These are phyloP conservation scores for Amaranthus hypochondriacus DNA, from an alignment of 148 eudicot species.

Conservation along the genomic window DNA sequence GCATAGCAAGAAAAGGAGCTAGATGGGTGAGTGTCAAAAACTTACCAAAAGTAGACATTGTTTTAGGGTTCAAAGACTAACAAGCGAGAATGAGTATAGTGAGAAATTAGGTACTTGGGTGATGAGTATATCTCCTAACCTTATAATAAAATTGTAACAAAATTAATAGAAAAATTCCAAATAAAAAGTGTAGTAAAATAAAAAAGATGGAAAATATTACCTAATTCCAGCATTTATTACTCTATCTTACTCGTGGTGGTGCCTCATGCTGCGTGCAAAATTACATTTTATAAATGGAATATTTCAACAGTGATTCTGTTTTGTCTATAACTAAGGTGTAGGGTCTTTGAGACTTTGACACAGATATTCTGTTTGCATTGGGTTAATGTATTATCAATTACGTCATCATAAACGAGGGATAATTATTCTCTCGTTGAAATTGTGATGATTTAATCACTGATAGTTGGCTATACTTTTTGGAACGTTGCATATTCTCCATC, in stretches of 20 bases:
- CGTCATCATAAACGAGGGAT: slow-evolving; percentile 15
- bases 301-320: slow-evolving; percentile 26
- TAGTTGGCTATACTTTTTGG: slow-evolving; percentile 22
- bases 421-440: slow-evolving; percentile 12
- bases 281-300: slow-evolving; percentile 26
- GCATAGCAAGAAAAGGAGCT: too few relatives aligned
- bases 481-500: slow-evolving; percentile 15
- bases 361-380: slow-evolving; percentile 18
- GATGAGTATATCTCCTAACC: too few relatives aligned
- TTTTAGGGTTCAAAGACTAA: too few relatives aligned
- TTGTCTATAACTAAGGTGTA: slow-evolving; percentile 18
- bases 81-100: too few relatives aligned
- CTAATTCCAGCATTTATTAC: too few relatives aligned
- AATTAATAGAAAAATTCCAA: too few relatives aligned
- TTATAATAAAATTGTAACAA: too few relatives aligned
- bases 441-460: slow-evolving; percentile 8
- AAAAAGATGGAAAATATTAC: not conserved
- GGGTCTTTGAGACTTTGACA: slow-evolving; percentile 21
- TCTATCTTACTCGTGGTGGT: not conserved
- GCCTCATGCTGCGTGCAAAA: not conserved
- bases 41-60: too few relatives aligned
- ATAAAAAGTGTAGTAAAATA: too few relatives aligned
- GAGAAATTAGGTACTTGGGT: too few relatives aligned
- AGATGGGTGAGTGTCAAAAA: too few relatives aligned
- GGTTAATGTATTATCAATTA: slow-evolving; percentile 5